These are phyloP conservation scores for Physcomitrium patens DNA, from an alignment of 225 moss, liverwort and hornwort genomes.

Conservation along the genomic window DNA sequence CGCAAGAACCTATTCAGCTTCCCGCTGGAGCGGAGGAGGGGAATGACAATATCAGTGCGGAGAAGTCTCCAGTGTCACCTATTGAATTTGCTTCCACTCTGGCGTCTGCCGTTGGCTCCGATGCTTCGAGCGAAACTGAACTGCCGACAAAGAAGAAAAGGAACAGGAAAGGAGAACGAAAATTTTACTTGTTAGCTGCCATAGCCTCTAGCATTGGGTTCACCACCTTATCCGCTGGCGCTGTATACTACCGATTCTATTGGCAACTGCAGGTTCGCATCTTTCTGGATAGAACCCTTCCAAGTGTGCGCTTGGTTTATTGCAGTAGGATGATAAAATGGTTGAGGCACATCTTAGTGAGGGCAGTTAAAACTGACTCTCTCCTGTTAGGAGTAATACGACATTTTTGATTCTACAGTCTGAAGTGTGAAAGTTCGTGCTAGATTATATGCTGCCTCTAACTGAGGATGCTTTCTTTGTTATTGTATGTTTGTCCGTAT, in stretches of 20 bases:
- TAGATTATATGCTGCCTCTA: too few relatives aligned
- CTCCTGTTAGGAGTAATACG: too few relatives aligned
- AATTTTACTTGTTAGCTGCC: constrained; percentile 68
- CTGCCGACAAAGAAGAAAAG: constrained; percentile 33
- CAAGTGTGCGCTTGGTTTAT: not conserved
- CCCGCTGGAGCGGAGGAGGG: constrained; percentile 1
- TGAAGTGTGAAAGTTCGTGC: too few relatives aligned
- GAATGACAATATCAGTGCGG: not conserved
- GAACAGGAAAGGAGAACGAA: constrained; percentile 51
- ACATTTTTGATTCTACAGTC: too few relatives aligned
- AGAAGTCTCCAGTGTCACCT: not conserved
- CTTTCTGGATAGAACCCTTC: not conserved
- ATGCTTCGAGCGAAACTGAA: constrained; percentile 1
- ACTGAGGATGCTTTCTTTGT: too few relatives aligned
- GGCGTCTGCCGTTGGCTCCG: constrained; percentile 31
- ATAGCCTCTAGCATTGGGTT: constrained; percentile 82
- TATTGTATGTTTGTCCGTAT: not conserved
- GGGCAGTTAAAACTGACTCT: too few relatives aligned
- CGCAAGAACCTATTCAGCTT: constrained; percentile 29
- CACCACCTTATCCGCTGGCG: constrained; percentile 59
- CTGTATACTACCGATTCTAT: constrained; percentile 79
- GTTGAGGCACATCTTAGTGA: not conserved
- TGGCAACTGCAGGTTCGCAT: constrained; percentile 77
- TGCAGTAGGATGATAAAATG: not conserved
- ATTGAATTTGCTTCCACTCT: constrained; percentile 35